Evolutionary conservation across 2,329 filamentous ascomycete species (phyloP).

Genomic region (Emmonsiellopsis sp.): DNA sequence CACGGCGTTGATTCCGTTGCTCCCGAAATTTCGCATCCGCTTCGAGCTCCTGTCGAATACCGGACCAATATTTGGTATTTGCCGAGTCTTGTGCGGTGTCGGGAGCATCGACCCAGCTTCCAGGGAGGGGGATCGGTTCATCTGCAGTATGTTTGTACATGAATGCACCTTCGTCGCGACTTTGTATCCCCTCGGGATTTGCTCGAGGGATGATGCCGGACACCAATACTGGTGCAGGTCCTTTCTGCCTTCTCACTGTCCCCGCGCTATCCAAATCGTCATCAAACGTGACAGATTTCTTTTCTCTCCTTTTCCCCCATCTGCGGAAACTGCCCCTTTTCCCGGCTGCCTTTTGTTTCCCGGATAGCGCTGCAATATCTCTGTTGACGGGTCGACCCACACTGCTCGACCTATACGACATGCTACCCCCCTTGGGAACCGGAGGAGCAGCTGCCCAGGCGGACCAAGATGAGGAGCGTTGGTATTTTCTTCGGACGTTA

Average conservation of each 20-base stretch:
- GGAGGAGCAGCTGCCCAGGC: constrained; percentile 7
- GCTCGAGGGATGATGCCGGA: background rate
- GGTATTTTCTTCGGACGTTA: background rate
- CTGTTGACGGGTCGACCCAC: background rate
- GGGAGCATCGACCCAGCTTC: background rate
- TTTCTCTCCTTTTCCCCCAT: constrained; percentile 3
- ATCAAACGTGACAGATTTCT: constrained; percentile 11
- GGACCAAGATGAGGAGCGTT: constrained; percentile 11
- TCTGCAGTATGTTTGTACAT: background rate
- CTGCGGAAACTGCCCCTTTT: background rate
- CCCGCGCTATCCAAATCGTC: constrained; percentile 8
- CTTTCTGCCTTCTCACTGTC: constrained; percentile 9
- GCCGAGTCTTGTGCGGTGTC: background rate
- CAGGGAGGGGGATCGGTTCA: background rate
- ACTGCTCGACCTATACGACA: background rate
- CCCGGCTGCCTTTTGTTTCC: background rate
- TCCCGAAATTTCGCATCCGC: background rate
- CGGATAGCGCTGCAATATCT: background rate
- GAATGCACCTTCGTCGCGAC: background rate
- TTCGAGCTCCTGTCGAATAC: constrained; percentile 4
- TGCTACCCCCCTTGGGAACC: constrained; percentile 1
- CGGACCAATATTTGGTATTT: background rate
- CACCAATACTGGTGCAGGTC: background rate
- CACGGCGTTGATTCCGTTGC: background rate
- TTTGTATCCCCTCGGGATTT: background rate